Conservation (phyloP, 306 rosid species). For the Cicer bijugum region DNA sequence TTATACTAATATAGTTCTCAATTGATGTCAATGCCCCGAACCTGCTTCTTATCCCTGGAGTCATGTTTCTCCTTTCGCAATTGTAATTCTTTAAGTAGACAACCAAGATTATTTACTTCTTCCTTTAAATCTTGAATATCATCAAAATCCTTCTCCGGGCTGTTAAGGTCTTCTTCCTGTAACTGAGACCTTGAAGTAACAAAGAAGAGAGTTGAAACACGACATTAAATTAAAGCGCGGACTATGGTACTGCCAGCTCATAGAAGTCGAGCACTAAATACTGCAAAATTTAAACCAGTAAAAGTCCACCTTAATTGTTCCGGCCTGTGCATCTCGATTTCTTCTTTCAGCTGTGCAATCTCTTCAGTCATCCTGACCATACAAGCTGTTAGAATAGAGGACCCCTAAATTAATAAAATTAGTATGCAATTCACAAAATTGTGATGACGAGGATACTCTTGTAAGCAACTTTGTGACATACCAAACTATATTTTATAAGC, state of each 20-base stretch:
- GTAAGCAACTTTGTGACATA: not conserved
- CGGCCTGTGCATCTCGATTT: slow-evolving; percentile 63
- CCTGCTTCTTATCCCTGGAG: slow-evolving; percentile 58
- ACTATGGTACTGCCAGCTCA: slow-evolving; percentile 17
- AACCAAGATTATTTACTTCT: slow-evolving; percentile 60
- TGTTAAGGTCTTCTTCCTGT: slow-evolving; percentile 56
- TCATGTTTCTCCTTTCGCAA: slow-evolving; percentile 58
- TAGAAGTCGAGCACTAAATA: slow-evolving; percentile 22
- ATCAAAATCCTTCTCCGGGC: slow-evolving; percentile 55
- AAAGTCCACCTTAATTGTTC: slow-evolving; percentile 60
- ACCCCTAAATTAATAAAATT: slow-evolving; percentile 14
- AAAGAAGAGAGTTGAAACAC: slow-evolving; percentile 38
- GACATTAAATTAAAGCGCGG: slow-evolving; percentile 32
- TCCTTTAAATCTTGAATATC: slow-evolving; percentile 74
- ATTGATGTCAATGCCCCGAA: slow-evolving; percentile 50
- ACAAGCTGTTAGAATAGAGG: slow-evolving; percentile 39
- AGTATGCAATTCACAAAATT: slow-evolving; percentile 19
- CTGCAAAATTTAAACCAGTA: slow-evolving; percentile 21
- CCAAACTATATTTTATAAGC: slow-evolving; percentile 24
- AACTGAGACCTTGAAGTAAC: slow-evolving; percentile 57
- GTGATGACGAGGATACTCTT: not conserved
- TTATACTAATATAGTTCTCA: slow-evolving; percentile 18
- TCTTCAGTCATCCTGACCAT: slow-evolving; percentile 80
- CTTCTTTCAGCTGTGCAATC: slow-evolving; percentile 70
- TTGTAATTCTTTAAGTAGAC: slow-evolving; percentile 64